Percentiles rank a stretch among this genome's conserved stretches.
phyloP scores from a whole-genome alignment of 2,329 filamentous ascomycete species.

The Tolypocladium capitatum region DNA sequence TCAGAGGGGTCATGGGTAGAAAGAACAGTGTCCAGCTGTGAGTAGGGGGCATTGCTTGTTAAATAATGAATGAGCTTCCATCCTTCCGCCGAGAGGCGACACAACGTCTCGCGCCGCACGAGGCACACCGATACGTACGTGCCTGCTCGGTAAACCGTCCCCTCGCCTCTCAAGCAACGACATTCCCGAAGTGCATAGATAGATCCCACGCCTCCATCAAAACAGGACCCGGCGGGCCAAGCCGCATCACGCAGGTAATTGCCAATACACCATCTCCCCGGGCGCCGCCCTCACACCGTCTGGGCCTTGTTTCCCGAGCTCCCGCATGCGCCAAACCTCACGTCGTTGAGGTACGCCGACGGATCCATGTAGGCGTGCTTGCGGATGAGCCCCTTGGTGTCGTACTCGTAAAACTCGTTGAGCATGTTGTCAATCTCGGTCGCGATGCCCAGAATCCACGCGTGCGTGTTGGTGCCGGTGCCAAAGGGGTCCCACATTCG shows the following conservation, averaged over 20 bases:
- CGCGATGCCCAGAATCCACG: slow-evolving; percentile 15
- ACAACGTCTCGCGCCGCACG: too few relatives aligned
- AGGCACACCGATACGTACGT: background rate
- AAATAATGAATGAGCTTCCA: background rate
- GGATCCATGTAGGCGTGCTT: slow-evolving; percentile 7
- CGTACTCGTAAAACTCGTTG: slow-evolving; percentile 13
- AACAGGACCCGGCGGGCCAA: background rate
- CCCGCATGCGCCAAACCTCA: background rate
- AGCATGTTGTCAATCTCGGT: slow-evolving; percentile 14
- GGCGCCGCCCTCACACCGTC: background rate
- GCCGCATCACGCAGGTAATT: background rate
- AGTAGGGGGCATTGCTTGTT: background rate
- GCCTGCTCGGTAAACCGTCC: background rate
- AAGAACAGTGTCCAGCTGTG: too few relatives aligned
- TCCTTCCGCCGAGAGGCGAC: background rate
- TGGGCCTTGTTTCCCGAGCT: background rate
- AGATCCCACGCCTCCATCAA: background rate
- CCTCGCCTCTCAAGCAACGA: background rate
- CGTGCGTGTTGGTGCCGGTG: slow-evolving; percentile 9
- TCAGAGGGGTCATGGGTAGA: background rate
- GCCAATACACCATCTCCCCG: background rate
- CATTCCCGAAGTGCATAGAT: background rate
- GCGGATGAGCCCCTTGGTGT: slow-evolving; percentile 2
- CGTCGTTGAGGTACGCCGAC: background rate
- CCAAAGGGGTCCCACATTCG: slow-evolving; percentile 13